Evolutionary conservation across 495 filamentous ascomycete species (phyloP), one percentile per base, ranked within the genome.

Genomic region (Hypoxylon perforatum): DNA sequence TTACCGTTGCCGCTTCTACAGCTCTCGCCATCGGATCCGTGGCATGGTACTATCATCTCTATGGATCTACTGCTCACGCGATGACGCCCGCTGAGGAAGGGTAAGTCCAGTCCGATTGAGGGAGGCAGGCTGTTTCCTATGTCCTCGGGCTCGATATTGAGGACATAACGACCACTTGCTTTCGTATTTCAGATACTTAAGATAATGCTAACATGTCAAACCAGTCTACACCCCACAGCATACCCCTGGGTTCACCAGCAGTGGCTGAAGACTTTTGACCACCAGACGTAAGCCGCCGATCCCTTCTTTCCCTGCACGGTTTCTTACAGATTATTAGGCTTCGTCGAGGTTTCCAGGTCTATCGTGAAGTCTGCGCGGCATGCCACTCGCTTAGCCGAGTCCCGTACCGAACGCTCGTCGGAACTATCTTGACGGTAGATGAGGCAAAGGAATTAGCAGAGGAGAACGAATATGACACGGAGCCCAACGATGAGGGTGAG

Each of bases 281-380:
- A 98, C 78, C 86, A 91, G 79, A 88, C 92, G 94, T 97, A 87
- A 88, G 91, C 83, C 50, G 52, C 46, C 38, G 33, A 36, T 48
- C 15, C 65, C 38, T 41, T 23, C 12, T 25, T 42, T 23, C 42
- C 11, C 41, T 23, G 2, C 51, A 30, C 49, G n/a, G 12, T 57
- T 57, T 51, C 67, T 73, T 19, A 76, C 52, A 23, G n/a, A 44
- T 51, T 35, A 25, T 28, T 68, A 97, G 94, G 71, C 93, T 99
- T 70, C 95, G 96, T 74, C 94, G 96, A 82, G 96, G 96, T 81
- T 98, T 99, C 89, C 96, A 97, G 84, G 96, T 99, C 75, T 99
- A 99, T 87, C 93, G 90, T 72, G 96, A 99, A 81, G 96, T 99
- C 71, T 99, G 96, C 86, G 87, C 94, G 50, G 90, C 92, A 60